phyloP scores from a whole-genome alignment of 129 eudicot genomes.

The Flaveria sonorensis region DNA sequence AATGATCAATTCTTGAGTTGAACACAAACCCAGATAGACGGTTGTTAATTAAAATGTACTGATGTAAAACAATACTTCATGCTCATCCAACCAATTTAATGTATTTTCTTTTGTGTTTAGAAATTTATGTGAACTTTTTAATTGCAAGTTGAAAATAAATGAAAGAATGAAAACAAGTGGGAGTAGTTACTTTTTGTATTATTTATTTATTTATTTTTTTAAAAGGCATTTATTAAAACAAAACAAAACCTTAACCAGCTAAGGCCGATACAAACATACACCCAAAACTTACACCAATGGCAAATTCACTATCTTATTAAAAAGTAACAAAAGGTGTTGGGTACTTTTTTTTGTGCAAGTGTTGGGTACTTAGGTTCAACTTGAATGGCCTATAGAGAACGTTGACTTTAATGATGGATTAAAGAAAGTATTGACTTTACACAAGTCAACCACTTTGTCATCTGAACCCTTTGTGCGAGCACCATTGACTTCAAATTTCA shows the following conservation, averaged over 20 bases:
- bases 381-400: neutral
- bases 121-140: neutral
- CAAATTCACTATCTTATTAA: too few species aligned
- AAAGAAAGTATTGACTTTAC: neutral
- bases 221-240: too few species aligned
- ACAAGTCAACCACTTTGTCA: slow-evolving; percentile 21
- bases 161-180: neutral
- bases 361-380: neutral
- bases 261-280: too few species aligned
- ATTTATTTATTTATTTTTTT: too few species aligned
- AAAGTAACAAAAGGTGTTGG: too few species aligned
- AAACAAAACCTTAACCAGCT: too few species aligned
- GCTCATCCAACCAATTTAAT: neutral
- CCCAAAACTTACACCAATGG: too few species aligned
- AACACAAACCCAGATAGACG: too few species aligned
- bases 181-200: neutral
- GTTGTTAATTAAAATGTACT: neutral
- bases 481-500: slow-evolving; percentile 23
- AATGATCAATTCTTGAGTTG: neutral
- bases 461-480: slow-evolving; percentile 12
- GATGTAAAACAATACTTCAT: neutral
- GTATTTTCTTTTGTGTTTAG: neutral
- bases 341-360: slow-evolving; percentile 3
- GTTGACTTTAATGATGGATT: neutral
- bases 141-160: neutral